Evolutionary conservation across 345 rosid genomes (phyloP), one percentile per base, ranked within the genome.

Genomic region (Cardiospermum halicacabum): DNA sequence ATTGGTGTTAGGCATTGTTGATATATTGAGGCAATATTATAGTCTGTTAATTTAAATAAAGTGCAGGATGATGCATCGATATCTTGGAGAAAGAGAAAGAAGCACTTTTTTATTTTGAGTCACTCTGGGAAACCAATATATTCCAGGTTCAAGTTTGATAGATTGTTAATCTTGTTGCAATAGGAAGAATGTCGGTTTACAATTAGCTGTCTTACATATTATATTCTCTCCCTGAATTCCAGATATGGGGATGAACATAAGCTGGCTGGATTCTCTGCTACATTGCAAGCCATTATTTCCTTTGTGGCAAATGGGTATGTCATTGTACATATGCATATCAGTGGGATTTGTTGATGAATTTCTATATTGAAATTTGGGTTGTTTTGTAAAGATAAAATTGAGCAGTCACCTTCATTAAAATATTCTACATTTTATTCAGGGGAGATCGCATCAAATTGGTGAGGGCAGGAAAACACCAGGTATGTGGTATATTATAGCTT

Each of bases 161-260:
- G n/a, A n/a, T 19, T 19, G 37, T 18, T 18, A 9, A 58, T 32
- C 26, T 31, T 19, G 19, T 24, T 21, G 22, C 31, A 53, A 18
- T 57, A 12, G 28, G 13, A 18, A 55, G 43, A 18, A 42, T 11
- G 28, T 48, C 34, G 26, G 42, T 47, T n/a, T 22, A 27, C 37
- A 34, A n/a, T n/a, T 19, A 15, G 18, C 27, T 34, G 1, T 54
- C 54, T 56, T 62, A 58, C 58, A 11, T 66, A 8, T 32, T 39
- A 5, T 56, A 1, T 49, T 8, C 31, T 51, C 58, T 55, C 58
- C 30, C 73, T 58, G 62, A 60, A 31, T 72, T 72, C 71, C 69
- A 91, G 98, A 82, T 89, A 95, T 73, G 99, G 99, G 54, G 98
- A 91, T 69, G 99, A 91, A 56, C 96, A 91, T 83, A 95, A 88